Conservation (phyloP, 1,284 basidiomycete genomes). For the Volvariella surrecta region DNA sequence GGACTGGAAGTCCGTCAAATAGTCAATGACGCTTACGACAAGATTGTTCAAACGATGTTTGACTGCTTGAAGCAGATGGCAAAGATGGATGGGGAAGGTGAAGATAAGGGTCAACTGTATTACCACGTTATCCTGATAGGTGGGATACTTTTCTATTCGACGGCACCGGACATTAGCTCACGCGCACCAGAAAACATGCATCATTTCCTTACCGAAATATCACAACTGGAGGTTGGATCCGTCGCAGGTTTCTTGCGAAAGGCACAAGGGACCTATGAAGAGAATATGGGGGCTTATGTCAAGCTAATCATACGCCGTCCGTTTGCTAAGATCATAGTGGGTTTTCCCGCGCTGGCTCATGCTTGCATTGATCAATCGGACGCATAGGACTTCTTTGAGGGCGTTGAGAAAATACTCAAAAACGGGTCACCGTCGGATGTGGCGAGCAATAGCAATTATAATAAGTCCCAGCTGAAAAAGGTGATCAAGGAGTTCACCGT, state of each 20-base stretch:
- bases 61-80: conserved; percentile 92
- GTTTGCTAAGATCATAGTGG: conserved; percentile 81
- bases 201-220: conserved; percentile 80
- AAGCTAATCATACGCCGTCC: conserved; percentile 83
- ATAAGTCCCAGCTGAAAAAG: conserved; percentile 73
- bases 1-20: conserved; percentile 70
- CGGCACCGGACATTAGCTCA: conserved; percentile 1
- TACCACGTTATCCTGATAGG: conserved; percentile 95
- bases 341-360: conserved; percentile 19
- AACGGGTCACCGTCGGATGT: conserved; percentile 80
- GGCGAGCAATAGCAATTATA: conserved; percentile 70
- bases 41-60: conserved; percentile 85
- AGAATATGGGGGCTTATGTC: conserved; percentile 82
- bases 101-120: conserved; percentile 95
- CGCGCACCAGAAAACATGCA: conserved; percentile 83
- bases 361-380: not conserved
- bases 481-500: conserved; percentile 78
- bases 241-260: conserved; percentile 62
- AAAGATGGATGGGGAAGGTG: conserved; percentile 81
- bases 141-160: conserved; percentile 29
- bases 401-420: conserved; percentile 79
- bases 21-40: conserved; percentile 83
- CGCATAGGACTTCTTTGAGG: conserved; percentile 87
- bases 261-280: conserved; percentile 81
- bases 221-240: conserved; percentile 60